These are phyloP conservation scores for Geotrichum citri-aurantii DNA, from an alignment of 1,139 yeast genomes.

Conservation along the genomic window DNA sequence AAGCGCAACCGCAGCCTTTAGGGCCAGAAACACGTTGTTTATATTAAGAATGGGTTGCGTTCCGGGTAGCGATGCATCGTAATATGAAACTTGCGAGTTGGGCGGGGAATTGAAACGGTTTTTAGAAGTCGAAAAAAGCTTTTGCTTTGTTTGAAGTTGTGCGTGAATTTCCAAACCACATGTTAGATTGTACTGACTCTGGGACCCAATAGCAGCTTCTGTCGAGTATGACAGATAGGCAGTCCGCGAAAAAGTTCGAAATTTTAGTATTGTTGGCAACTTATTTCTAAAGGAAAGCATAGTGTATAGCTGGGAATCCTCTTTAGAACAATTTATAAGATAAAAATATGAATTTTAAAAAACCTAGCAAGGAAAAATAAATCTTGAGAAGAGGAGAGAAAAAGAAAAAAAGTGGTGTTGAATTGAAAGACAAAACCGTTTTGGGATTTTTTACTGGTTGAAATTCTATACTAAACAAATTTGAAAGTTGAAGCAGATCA, in stretches of 20 bases:
- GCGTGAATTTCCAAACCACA: constrained; percentile 95
- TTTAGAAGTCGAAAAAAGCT: constrained; percentile 59
- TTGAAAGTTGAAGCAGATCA: neutral
- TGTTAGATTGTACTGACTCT: constrained; percentile 43
- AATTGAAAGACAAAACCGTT: neutral
- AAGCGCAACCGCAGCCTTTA: constrained; percentile 68
- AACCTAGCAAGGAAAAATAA: neutral
- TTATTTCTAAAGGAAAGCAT: constrained; percentile 1
- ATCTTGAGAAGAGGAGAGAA: neutral
- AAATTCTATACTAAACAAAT: neutral
- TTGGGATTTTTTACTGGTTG: constrained; percentile 4
- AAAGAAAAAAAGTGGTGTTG: neutral
- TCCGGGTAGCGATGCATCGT: constrained; percentile 88
- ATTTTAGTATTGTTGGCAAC: neutral
- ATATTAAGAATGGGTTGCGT: constrained; percentile 80
- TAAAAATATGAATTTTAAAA: neutral
- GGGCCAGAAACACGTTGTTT: constrained; percentile 65
- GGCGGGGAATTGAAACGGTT: constrained; percentile 48
- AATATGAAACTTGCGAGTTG: constrained; percentile 66
- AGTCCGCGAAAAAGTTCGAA: constrained; percentile 4
- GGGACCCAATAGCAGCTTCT: neutral
- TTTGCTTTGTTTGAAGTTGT: constrained; percentile 66
- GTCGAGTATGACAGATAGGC: neutral
- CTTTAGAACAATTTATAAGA: neutral
- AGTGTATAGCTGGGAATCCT: neutral